phyloP scores from a whole-genome alignment of 2,329 filamentous ascomycete genomes.

The Thielaviopsis euricoi region DNA sequence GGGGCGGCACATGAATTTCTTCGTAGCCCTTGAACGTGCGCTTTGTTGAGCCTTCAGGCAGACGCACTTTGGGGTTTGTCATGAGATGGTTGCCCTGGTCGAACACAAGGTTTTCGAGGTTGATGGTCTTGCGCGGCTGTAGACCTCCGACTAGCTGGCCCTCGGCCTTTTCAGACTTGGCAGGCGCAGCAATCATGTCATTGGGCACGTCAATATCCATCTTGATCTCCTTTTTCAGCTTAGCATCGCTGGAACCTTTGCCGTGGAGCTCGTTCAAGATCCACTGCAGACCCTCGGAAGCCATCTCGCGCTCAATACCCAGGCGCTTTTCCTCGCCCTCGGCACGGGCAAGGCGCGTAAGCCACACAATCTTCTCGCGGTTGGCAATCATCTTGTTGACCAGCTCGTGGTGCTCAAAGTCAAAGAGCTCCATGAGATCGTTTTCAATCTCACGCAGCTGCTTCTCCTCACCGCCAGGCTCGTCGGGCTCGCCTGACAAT shows the following conservation, averaged over 20 bases:
- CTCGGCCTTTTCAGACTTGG: constrained; percentile 41
- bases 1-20: constrained; percentile 90
- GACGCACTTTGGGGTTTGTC: constrained; percentile 92
- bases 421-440: constrained; percentile 94
- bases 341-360: constrained; percentile 69
- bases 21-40: constrained; percentile 95
- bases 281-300: constrained; percentile 66
- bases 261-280: constrained; percentile 81
- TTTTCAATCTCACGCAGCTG: constrained; percentile 89
- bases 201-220: constrained; percentile 77
- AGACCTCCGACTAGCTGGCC: constrained; percentile 64
- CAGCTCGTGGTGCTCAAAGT: constrained; percentile 88
- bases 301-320: constrained; percentile 78
- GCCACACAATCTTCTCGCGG: constrained; percentile 88
- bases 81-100: constrained; percentile 97
- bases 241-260: constrained; percentile 42
- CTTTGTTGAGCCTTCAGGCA: constrained; percentile 90
- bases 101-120: constrained; percentile 89
- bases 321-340: constrained; percentile 63
- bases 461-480: constrained; percentile 61
- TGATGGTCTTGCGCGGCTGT: constrained; percentile 74
- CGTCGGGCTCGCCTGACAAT: constrained; percentile 57
- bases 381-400: constrained; percentile 86
- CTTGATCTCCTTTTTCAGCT: constrained; percentile 67
- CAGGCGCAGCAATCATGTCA: constrained; percentile 27